Conservation (phyloP, 306 rosid species). For the Gynostemma pentaphyllum region DNA sequence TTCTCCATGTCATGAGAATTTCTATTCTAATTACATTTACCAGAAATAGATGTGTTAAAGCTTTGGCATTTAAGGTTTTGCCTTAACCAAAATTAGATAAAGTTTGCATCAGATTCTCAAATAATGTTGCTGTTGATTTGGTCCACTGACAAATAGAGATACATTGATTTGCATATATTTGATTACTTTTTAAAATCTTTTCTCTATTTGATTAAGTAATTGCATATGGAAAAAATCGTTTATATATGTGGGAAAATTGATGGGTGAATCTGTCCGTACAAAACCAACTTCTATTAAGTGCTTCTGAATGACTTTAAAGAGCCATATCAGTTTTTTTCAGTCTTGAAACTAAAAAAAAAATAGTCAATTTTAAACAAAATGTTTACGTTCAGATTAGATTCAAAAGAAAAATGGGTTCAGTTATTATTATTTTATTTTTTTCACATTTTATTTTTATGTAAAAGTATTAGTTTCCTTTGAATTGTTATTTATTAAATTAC, state of each 20-base stretch:
- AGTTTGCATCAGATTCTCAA: too few species aligned
- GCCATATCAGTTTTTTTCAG: background rate
- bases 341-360: too few species aligned
- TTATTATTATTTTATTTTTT: too few species aligned
- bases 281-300: background rate
- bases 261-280: constrained; percentile 3
- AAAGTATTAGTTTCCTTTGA: too few species aligned
- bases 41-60: background rate
- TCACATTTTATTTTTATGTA: too few species aligned
- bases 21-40: background rate
- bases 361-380: too few species aligned
- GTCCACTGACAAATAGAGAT: too few species aligned
- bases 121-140: too few species aligned
- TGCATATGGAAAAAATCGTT: constrained; percentile 1
- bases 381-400: too few species aligned
- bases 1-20: background rate
- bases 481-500: too few species aligned
- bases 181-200: background rate
- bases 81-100: constrained; percentile 1
- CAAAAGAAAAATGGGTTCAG: too few species aligned
- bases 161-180: background rate
- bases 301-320: background rate
- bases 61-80: constrained; percentile 4
- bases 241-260: background rate
- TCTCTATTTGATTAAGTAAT: background rate